Percentiles rank a stretch among this genome's conserved stretches.
phyloP scores from a whole-genome alignment of 345 rosid genomes.

The Aquilaria malaccensis region DNA sequence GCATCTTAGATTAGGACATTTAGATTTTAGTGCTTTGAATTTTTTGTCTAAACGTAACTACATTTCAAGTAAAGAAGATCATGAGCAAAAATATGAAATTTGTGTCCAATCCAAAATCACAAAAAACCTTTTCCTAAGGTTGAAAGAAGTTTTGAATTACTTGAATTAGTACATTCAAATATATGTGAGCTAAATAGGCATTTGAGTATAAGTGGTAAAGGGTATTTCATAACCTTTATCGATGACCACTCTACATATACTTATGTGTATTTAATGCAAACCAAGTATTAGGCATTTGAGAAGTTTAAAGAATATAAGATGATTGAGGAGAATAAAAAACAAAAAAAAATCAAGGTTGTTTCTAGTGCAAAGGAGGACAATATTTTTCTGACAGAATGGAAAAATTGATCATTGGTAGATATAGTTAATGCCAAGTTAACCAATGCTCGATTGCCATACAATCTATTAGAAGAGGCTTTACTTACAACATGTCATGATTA shows the following conservation, averaged over 20 bases:
- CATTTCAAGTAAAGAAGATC: neutral
- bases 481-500: neutral
- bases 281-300: no score
- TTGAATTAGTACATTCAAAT: conserved; percentile 2
- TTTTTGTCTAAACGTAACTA: neutral
- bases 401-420: conserved; percentile 3
- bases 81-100: neutral
- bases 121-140: conserved; percentile 10
- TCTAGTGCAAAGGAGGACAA: neutral
- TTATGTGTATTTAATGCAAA: no score
- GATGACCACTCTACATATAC: conserved; percentile 5
- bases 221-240: conserved; percentile 11
- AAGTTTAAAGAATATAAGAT: neutral
- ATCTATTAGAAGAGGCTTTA: conserved; percentile 1
- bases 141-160: neutral
- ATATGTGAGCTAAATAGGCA: conserved; percentile 14
- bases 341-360: neutral
- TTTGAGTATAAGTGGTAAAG: neutral
- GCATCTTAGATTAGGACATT: conserved; percentile 6
- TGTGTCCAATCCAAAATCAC: conserved; percentile 11
- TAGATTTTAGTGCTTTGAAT: neutral
- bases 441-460: neutral
- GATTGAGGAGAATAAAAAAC: neutral
- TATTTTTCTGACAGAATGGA: neutral
- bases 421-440: conserved; percentile 4